A percentile compares a stretch with the other conserved stretches of the same genome.
phyloP scores from a whole-genome alignment of 108 stramenopile genomes.

The Cyclotella distinguenda region DNA sequence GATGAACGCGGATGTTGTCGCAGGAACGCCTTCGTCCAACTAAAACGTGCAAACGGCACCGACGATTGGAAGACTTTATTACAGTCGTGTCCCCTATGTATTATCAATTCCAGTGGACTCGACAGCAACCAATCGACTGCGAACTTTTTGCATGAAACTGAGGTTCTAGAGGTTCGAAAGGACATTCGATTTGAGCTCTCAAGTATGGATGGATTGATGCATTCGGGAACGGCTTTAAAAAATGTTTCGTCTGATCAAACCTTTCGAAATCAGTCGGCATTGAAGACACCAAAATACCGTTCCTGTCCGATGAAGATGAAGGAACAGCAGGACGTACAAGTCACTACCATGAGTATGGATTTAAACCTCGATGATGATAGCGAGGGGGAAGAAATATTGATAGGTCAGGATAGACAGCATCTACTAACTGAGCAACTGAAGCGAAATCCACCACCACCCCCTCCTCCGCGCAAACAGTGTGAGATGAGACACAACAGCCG shows the following conservation, averaged over 20 bases:
- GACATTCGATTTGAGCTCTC: conserved; percentile 3
- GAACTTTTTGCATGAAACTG: conserved; percentile 15
- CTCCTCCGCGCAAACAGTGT: conserved; percentile 3
- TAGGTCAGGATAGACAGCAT: neutral
- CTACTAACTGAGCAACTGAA: neutral
- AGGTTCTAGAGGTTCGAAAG: conserved; percentile 7
- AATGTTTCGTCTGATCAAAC: neutral
- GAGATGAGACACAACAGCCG: conserved; percentile 2
- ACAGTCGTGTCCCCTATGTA: conserved; percentile 23
- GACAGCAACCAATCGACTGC: conserved; percentile 1
- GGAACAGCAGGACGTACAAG: conserved; percentile 11
- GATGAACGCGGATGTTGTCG: conserved; percentile 28
- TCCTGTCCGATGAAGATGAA: conserved; percentile 24
- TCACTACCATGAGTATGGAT: conserved; percentile 41
- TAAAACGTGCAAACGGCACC: conserved; percentile 19
- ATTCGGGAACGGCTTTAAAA: neutral
- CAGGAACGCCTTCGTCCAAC: conserved; percentile 28
- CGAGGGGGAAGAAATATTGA: neutral
- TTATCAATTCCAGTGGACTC: neutral
- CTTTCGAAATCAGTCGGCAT: conserved; percentile 2
- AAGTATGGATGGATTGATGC: neutral
- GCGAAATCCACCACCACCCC: conserved; percentile 5
- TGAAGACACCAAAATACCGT: conserved; percentile 29
- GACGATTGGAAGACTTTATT: conserved; percentile 34
- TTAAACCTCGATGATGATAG: conserved; percentile 31